phyloP scores from a whole-genome alignment of 352 stramenopile species.

The Phytophthora europaea region DNA sequence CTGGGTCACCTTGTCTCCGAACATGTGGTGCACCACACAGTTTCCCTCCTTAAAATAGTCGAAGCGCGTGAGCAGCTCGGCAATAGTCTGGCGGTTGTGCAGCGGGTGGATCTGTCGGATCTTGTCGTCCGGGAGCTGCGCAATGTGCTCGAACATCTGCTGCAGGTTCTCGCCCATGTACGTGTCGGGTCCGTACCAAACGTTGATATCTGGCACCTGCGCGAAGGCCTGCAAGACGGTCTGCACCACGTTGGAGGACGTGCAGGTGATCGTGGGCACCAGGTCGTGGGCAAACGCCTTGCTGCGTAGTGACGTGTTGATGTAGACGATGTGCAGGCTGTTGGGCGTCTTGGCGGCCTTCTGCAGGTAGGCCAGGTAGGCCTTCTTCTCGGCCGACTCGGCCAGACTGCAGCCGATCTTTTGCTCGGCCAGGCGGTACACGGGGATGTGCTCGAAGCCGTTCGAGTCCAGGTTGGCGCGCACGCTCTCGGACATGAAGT shows the following conservation, averaged over 20 bases:
- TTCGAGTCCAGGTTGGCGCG: slow-evolving; percentile 95
- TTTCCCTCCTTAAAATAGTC: slow-evolving; percentile 97
- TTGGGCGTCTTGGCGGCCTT: slow-evolving; percentile 90
- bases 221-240: slow-evolving; percentile 96
- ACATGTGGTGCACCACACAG: slow-evolving; percentile 99
- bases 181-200: slow-evolving; percentile 97
- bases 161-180: slow-evolving; percentile 99
- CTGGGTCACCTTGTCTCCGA: slow-evolving; percentile 95
- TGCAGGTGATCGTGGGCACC: slow-evolving; percentile 98
- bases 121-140: slow-evolving; percentile 79
- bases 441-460: slow-evolving; percentile 91
- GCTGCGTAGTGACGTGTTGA: slow-evolving; percentile 98
- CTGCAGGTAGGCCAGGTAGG: slow-evolving; percentile 95
- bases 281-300: slow-evolving; percentile 96
- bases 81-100: slow-evolving; percentile 88
- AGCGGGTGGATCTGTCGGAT: slow-evolving; percentile 88
- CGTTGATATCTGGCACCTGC: slow-evolving; percentile 92
- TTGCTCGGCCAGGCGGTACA: slow-evolving; percentile 94
- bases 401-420: slow-evolving; percentile 97
- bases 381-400: slow-evolving; percentile 93
- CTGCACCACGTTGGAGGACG: slow-evolving; percentile 96
- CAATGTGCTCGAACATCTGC: slow-evolving; percentile 93
- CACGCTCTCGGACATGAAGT: slow-evolving; percentile 99
- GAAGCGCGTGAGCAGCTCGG: slow-evolving; percentile 88
- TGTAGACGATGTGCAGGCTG: slow-evolving; percentile 98